These are phyloP conservation scores for Escallonia herrerae DNA, from an alignment of 129 eudicot species.

Conservation along the genomic window DNA sequence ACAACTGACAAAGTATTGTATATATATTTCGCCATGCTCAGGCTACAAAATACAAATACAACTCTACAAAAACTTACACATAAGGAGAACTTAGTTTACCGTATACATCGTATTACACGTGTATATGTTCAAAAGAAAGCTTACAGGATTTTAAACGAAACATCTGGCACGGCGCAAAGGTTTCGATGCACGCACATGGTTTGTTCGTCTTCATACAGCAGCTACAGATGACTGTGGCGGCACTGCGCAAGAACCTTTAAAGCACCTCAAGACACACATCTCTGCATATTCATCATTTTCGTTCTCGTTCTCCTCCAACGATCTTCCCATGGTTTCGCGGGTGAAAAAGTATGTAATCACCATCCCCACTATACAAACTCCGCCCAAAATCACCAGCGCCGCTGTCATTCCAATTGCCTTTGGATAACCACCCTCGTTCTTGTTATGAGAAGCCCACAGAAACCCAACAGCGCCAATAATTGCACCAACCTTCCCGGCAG, in stretches of 20 bases:
- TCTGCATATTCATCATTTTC: slow-evolving; percentile 31
- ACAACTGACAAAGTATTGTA: too few relatives aligned
- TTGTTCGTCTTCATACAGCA: too few relatives aligned
- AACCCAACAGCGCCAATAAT: slow-evolving; percentile 43
- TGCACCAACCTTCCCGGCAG: slow-evolving; percentile 49
- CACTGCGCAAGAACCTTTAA: background rate
- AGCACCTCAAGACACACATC: slow-evolving; percentile 30
- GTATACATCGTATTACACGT: too few relatives aligned
- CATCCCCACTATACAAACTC: slow-evolving; percentile 41
- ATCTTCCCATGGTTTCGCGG: slow-evolving; percentile 55
- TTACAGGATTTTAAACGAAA: too few relatives aligned
- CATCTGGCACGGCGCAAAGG: too few relatives aligned
- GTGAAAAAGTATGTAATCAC: slow-evolving; percentile 45
- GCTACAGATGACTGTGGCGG: background rate
- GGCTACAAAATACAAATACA: too few relatives aligned
- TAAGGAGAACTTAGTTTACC: too few relatives aligned
- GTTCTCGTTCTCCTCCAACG: slow-evolving; percentile 62
- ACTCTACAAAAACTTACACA: too few relatives aligned
- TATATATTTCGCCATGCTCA: too few relatives aligned
- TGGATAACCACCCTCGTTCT: slow-evolving; percentile 7
- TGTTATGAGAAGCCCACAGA: slow-evolving; percentile 26
- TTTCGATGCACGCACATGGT: too few relatives aligned
- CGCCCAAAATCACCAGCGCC: slow-evolving; percentile 30
- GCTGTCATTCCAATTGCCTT: slow-evolving; percentile 27
- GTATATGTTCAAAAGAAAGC: too few relatives aligned